A percentile compares a stretch with the other conserved stretches of the same genome.
phyloP scores from a whole-genome alignment of 208 protist species.

The Leishmania major region DNA sequence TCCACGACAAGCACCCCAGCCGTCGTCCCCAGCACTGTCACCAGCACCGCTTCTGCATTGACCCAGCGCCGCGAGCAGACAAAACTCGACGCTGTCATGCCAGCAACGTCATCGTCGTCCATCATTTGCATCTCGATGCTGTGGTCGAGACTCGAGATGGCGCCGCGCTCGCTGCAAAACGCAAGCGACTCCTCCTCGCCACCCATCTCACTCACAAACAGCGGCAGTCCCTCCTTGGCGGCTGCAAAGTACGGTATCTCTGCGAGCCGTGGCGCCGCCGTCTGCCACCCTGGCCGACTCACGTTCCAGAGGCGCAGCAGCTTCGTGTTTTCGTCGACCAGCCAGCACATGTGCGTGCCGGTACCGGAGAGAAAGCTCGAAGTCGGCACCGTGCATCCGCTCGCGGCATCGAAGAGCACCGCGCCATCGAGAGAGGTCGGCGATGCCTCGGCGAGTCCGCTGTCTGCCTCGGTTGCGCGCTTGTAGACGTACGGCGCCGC shows the following conservation, averaged over 20 bases:
- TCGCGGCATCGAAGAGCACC: constrained; percentile 5
- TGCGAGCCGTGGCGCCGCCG: constrained; percentile 55
- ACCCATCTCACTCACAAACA: constrained; percentile 80
- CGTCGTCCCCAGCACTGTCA: constrained; percentile 67
- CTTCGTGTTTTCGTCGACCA: constrained; percentile 70
- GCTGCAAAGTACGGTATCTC: constrained; percentile 71
- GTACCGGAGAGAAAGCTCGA: constrained; percentile 65
- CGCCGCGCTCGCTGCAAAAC: constrained; percentile 78
- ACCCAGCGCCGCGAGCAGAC: constrained; percentile 50
- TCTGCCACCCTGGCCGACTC: constrained; percentile 44
- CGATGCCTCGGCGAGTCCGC: constrained; percentile 8
- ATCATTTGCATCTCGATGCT: constrained; percentile 76
- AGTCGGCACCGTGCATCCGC: constrained; percentile 5
- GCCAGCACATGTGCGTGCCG: constrained; percentile 75
- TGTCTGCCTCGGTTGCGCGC: constrained; percentile 16
- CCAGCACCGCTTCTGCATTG: constrained; percentile 33
- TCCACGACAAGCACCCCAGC: constrained; percentile 60
- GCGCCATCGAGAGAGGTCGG: constrained; percentile 31
- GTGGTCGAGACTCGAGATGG: constrained; percentile 80
- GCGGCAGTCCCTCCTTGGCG: constrained; percentile 52
- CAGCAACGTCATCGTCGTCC: constrained; percentile 38
- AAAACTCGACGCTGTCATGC: constrained; percentile 57
- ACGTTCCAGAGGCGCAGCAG: constrained; percentile 78
- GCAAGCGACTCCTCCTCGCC: constrained; percentile 66
- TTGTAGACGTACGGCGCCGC: constrained; percentile 20